Conservation (phyloP, 2,329 filamentous ascomycete genomes). For the Apiospora marii region DNA sequence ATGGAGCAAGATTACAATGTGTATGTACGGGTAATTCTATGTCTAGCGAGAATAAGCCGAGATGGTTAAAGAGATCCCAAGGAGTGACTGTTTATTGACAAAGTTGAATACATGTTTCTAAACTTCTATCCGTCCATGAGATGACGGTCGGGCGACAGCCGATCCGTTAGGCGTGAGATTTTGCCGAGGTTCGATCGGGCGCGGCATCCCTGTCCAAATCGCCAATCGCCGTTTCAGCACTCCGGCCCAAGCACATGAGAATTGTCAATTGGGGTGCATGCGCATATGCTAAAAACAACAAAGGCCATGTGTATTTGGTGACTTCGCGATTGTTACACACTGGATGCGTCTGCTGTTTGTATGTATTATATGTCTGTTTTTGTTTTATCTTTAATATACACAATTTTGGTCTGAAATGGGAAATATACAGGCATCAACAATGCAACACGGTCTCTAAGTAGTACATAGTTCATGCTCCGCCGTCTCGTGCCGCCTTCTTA, state of each 20-base stretch:
- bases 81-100: not conserved
- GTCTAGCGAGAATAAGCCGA: not conserved
- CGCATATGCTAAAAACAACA: not conserved
- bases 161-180: slow-evolving; percentile 2
- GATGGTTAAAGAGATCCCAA: not conserved
- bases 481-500: slow-evolving; percentile 41
- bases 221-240: slow-evolving; percentile 10
- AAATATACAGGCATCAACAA: not conserved
- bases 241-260: slow-evolving; percentile 12
- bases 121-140: not conserved
- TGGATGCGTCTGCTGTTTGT: not conserved
- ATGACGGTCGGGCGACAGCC: slow-evolving; percentile 11
- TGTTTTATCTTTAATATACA: not conserved
- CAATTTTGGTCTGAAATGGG: not conserved
- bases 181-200: slow-evolving; percentile 18
- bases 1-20: not conserved
- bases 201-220: slow-evolving; percentile 18
- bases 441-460: not conserved
- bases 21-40: not conserved
- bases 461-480: not conserved
- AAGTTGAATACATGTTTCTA: not conserved
- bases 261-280: not conserved
- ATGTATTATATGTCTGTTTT: not conserved
- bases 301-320: not conserved
- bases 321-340: not conserved